Base-by-base conservation (phyloP, 345 rosid species). In the Populus nigra region DNA sequence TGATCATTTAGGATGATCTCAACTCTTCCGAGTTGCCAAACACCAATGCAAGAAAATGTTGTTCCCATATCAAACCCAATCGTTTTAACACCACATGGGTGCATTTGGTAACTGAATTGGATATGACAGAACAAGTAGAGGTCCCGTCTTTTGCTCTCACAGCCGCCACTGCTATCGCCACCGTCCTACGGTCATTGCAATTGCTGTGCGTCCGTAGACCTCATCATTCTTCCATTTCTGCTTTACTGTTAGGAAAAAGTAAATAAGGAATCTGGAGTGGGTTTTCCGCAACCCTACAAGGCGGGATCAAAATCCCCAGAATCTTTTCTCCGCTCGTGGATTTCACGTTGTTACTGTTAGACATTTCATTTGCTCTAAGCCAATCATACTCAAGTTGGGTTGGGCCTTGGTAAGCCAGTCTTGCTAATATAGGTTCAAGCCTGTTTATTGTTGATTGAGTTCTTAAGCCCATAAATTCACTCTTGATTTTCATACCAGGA, bases 41-140 rank as follows among this genome's bases (percentile, higher is more conserved):
- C 85, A 3, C 77, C 82, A 3, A 82, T 82, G 43, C 85, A 82
- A 0, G 82, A 78, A 47, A 77, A 77, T 0, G 84, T 69, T 0
- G 84, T 81, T 7, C 84, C 84, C 0, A 81, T 78, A 81, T 82
- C 85, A 41, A 82, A 78, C 2, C 83, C 85, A 43, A 79, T 79
- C 39, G 8, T 38, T 38, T 38, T 38, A 38, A 7, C 39, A 38
- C 0, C 39, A 38, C 39, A 38, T 38, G 8, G 39, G 39, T 7
- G 39, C 39, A 38, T 38, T 38, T 38, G 39, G 39, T 7, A 38
- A 38, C 39, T 38, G 8, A 7, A 38, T 8, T 38, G 39, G 39
- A 38, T 7, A 38, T 38, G 39, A 7, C 39, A 38, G 39, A 38
- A 38, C 39, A 7, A 38, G 8, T 7, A 38, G 8, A 38, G 1